phyloP scores from a whole-genome alignment of 768 basidiomycete genomes.

The Crepidotus variabilis region DNA sequence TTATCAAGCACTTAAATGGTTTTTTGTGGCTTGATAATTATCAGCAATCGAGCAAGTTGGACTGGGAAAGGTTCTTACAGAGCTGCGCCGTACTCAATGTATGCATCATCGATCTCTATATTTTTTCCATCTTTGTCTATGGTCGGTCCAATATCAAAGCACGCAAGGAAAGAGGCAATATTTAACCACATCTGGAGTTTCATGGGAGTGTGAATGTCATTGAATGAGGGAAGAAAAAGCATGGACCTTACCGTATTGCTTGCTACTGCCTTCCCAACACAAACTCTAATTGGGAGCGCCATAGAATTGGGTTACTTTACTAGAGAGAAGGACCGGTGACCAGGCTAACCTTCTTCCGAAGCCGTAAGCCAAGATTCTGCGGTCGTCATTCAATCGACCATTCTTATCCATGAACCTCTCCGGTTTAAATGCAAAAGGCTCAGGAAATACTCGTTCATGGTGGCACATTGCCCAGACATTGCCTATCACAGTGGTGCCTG shows the following conservation, averaged over 20 bases:
- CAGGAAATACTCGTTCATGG: slow-evolving; percentile 18
- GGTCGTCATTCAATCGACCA: slow-evolving; percentile 33
- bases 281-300: slow-evolving; percentile 4
- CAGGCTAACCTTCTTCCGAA: slow-evolving; percentile 22
- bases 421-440: slow-evolving; percentile 23
- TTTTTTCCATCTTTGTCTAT: slow-evolving; percentile 15
- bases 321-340: neutral
- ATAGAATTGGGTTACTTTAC: neutral
- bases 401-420: slow-evolving; percentile 26
- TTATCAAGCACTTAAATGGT: slow-evolving; percentile 6
- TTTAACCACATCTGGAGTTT: slow-evolving; percentile 16
- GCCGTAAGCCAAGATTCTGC: slow-evolving; percentile 30
- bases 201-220: no score
- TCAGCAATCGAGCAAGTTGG: neutral
- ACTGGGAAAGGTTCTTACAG: neutral
- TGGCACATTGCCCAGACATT: slow-evolving; percentile 25
- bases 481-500: slow-evolving; percentile 8
- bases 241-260: slow-evolving; percentile 8
- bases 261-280: slow-evolving; percentile 11
- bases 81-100: slow-evolving; percentile 5
- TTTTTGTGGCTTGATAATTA: neutral
- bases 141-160: slow-evolving; percentile 10
- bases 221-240: no score
- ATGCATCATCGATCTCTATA: slow-evolving; percentile 13
- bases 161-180: slow-evolving; percentile 16